Percentiles rank a stretch among this genome's conserved stretches.
phyloP scores from a whole-genome alignment of 805 yeast species.

The Ogataea naganishii region DNA sequence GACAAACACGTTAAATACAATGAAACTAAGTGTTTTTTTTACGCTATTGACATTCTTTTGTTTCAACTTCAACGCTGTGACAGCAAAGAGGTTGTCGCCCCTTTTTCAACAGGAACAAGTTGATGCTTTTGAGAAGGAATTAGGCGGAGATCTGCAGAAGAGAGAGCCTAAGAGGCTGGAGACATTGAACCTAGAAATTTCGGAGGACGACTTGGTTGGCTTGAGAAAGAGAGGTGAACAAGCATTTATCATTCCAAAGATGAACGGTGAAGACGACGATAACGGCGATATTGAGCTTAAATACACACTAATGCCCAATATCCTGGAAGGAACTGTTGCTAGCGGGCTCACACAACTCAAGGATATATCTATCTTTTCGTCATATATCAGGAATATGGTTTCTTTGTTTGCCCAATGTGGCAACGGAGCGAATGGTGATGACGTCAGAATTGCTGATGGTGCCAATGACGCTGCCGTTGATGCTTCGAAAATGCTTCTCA shows the following conservation, averaged over 20 bases:
- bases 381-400: constrained; percentile 59
- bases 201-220: constrained; percentile 2
- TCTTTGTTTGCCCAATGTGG: constrained; percentile 41
- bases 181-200: constrained; percentile 3
- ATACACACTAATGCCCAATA: constrained; percentile 18
- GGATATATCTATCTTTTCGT: constrained; percentile 54
- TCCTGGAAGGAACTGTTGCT: constrained; percentile 19
- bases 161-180: background rate
- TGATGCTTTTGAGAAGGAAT: background rate
- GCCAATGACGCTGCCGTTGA: constrained; percentile 2
- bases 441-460: background rate
- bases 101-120: background rate
- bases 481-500: constrained; percentile 26
- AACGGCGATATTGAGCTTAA: constrained; percentile 7
- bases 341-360: constrained; percentile 29
- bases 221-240: constrained; percentile 5
- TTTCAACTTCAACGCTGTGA: no score
- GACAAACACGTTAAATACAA: no score
- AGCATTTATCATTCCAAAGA: background rate
- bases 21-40: no score
- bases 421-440: constrained; percentile 27
- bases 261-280: constrained; percentile 4
- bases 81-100: constrained; percentile 2
- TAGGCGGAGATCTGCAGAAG: constrained; percentile 1
- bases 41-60: no score